These are phyloP conservation scores for Exophiala calicioides DNA, from an alignment of 2,329 filamentous ascomycete genomes.

Conservation along the genomic window DNA sequence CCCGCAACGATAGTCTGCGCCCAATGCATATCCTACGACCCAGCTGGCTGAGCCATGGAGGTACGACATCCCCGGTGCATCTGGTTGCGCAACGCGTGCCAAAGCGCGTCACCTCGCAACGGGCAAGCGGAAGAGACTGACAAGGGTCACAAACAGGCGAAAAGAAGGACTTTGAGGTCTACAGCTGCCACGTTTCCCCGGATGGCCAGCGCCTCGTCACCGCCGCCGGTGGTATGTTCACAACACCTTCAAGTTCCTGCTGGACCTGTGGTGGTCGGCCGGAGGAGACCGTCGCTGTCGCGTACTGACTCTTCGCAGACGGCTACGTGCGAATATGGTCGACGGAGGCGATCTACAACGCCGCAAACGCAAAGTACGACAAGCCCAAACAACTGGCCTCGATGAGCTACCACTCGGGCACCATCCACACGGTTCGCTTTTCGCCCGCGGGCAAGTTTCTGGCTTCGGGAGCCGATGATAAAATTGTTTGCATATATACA, in stretches of 20 bases:
- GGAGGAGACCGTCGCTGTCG: slow-evolving; percentile 3
- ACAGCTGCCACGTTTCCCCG: slow-evolving; percentile 95
- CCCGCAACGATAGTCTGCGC: slow-evolving; percentile 21
- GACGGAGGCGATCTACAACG: slow-evolving; percentile 86
- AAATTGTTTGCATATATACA: slow-evolving; percentile 96
- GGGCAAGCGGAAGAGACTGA: slow-evolving; percentile 6
- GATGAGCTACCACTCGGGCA: slow-evolving; percentile 97
- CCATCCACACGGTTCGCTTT: slow-evolving; percentile 95
- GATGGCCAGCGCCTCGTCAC: slow-evolving; percentile 91
- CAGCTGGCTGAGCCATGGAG: slow-evolving; percentile 92
- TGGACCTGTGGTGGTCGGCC: no score
- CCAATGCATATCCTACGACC: slow-evolving; percentile 96
- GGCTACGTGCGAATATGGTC: slow-evolving; percentile 98
- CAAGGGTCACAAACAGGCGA: slow-evolving; percentile 62
- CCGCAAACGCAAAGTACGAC: slow-evolving; percentile 70
- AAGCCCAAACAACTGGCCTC: slow-evolving; percentile 90
- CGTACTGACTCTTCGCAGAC: slow-evolving; percentile 56
- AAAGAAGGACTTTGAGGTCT: slow-evolving; percentile 97
- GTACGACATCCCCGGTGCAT: slow-evolving; percentile 47
- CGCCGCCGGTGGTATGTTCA: slow-evolving; percentile 76
- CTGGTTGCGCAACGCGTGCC: slow-evolving; percentile 25
- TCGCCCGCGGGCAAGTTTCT: slow-evolving; percentile 93
- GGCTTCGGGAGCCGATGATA: slow-evolving; percentile 95
- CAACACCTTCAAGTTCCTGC: background rate
- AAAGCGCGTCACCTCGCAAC: slow-evolving; percentile 20